Base-by-base conservation (phyloP, 257 asterid species). In the Datura wrightii region DNA sequence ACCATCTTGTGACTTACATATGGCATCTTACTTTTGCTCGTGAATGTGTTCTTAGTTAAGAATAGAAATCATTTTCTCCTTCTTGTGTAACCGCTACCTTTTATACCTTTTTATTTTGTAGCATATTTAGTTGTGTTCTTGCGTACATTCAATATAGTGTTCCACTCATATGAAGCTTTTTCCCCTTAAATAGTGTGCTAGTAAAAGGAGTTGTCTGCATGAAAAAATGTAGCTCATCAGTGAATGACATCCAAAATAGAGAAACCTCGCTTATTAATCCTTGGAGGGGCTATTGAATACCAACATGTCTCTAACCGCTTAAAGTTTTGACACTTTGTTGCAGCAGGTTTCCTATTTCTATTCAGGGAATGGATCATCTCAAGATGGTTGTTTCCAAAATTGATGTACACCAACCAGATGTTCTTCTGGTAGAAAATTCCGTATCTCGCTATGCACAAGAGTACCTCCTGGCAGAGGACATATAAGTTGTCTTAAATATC, bases 371-470 rank as follows among this genome's bases (percentile, higher is more conserved):
- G 98, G 99, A 96, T 92, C 98, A 96, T 94, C 94, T 96, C 79
- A 96, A 94, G 92, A 96, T 96, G 99, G 98, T 97, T 86, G 97
- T 96, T 79, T 97, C 99, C 58, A 96, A 93, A 90, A 94, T 96
- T 71, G 95, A 89, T 88, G 94, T 92, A 46, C 98, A 94, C 72
- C 90, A 90, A 65, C 99, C 99, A 74, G 92, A 93, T 89, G 90
- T 96, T 89, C 97, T 96, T 87, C 91, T 96, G 92, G 99, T 96
- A 85, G 99, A 96, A 93, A 96, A 94, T 91, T 93, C 99, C 24
- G 99, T 96, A 84, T 94, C 99, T 3, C 97, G 98, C 83, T 85
- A 92, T 80, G 99, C 99, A 52, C 99, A 96, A 89, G 99, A 96
- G 87, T 94, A 93, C 87, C 99, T 96, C 88, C 97, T 93, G 24